Conservation (phyloP, 2,329 filamentous ascomycete genomes). For the Fusarium sp. region DNA sequence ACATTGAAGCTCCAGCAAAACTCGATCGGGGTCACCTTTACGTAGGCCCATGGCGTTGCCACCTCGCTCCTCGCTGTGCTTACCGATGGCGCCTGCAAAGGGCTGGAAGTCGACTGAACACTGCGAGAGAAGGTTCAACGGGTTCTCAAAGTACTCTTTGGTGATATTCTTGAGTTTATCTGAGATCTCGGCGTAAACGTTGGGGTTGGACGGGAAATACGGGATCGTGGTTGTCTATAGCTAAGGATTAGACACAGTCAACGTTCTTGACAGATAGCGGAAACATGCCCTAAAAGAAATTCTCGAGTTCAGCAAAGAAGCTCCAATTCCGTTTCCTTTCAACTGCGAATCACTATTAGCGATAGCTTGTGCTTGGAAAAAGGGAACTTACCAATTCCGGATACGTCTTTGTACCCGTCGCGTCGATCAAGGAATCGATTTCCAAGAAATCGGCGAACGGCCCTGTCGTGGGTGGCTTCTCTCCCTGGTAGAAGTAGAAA, state of each 20-base stretch:
- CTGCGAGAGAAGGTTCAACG: conserved; percentile 13
- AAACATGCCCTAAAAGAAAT: conserved; percentile 26
- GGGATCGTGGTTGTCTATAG: conserved; percentile 20
- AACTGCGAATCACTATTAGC: accelerated
- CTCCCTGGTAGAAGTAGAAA: conserved; percentile 30
- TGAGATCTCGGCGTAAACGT: conserved; percentile 19
- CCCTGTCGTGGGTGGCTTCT: conserved; percentile 23
- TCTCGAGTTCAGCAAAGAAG: conserved; percentile 20
- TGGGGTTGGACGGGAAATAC: not conserved
- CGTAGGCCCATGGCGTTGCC: conserved; percentile 30
- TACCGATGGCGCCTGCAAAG: conserved; percentile 11
- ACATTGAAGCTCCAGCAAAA: conserved; percentile 29
- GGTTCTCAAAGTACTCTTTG: conserved; percentile 13
- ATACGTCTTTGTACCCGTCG: conserved; percentile 12
- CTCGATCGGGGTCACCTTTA: not conserved
- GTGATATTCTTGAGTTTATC: conserved; percentile 12
- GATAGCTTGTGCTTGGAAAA: accelerated
- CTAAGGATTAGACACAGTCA: too few species aligned
- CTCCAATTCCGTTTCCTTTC: conserved; percentile 20
- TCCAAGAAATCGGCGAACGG: conserved; percentile 30
- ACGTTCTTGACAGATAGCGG: accelerated
- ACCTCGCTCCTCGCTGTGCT: conserved; percentile 9
- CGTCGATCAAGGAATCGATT: conserved; percentile 2
- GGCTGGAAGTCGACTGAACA: conserved; percentile 36
- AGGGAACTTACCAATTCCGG: conserved; percentile 7